Evolutionary conservation across 192 early-diverging fungal genomes (phyloP), one percentile per base, ranked within the genome.

Genomic region (Coemansia erecta): DNA sequence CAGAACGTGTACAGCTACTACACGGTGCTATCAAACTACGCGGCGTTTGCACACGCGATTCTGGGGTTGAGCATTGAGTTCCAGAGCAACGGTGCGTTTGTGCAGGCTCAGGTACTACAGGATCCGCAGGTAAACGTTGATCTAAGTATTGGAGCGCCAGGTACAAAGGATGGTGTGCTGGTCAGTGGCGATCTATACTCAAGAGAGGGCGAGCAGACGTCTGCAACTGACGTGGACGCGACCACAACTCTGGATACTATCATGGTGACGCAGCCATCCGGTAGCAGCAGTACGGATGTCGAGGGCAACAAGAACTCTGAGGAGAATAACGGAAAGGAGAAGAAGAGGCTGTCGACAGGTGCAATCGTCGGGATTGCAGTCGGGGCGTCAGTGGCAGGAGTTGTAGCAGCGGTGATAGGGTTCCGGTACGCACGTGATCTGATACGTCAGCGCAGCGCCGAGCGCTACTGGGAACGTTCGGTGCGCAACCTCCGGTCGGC

Each of bases 11-110:
- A 48, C 22, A 48, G 47, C 47, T 48, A 24, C 14, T 48, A 48
- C 47, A n/a, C 22, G 47, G 47, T 48, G 21, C 47, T 48, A 2
- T 48, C 24, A 23, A 24, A 48, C 47, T 48, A 48, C 14, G 47
- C 47, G 22, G 13, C 19, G 3, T 48, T 48, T 48, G 47, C 47
- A 9, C 21, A 48, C 3, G 10, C 21, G 0, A 23, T 48, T 3
- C 7, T 48, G 21, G 47, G 21, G 1, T 11, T 23, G 14, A 19
- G 22, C 6, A 9, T 48, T 11, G 6, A 4, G 14, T 48, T 23
- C 22, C 21, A 22, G 22, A 48, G 21, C 8, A 23, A 48, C 22
- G 47, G 47, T 11, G 8, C 8, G 10, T 26, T 26, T 26, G 26
- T 26, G 26, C 26, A 1, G 26, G 26, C 26, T 4, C 26, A 26